phyloP scores from a whole-genome alignment of 495 filamentous ascomycete genomes.

The Echria macrotheca region DNA sequence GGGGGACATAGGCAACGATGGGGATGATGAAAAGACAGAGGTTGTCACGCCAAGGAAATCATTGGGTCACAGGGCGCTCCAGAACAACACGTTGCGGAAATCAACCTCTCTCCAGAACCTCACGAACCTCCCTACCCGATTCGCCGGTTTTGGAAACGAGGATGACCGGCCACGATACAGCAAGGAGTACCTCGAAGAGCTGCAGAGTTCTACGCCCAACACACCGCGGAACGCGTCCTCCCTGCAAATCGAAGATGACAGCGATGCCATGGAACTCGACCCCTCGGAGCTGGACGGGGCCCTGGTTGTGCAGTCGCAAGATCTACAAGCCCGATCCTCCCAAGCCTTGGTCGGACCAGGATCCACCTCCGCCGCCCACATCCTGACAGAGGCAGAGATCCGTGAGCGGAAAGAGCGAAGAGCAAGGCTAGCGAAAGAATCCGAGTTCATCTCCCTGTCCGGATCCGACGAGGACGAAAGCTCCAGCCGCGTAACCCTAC shows the following conservation, averaged over 20 bases:
- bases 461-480: conserved; percentile 43
- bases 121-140: conserved; percentile 50
- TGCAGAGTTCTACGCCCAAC: conserved; percentile 75
- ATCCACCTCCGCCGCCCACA: conserved; percentile 12
- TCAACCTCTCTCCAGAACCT: conserved; percentile 26
- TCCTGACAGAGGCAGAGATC: conserved; percentile 86
- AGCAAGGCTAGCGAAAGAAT: conserved; percentile 67
- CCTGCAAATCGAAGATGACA: conserved; percentile 18
- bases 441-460: conserved; percentile 71
- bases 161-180: conserved; percentile 76
- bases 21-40: conserved; percentile 35
- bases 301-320: conserved; percentile 54
- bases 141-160: conserved; percentile 56
- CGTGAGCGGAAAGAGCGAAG: conserved; percentile 86
- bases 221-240: conserved; percentile 57
- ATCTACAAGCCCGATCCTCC: conserved; percentile 16
- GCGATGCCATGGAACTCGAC: conserved; percentile 43
- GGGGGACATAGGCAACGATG: no score
- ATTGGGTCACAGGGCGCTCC: conserved; percentile 63
- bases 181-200: conserved; percentile 77
- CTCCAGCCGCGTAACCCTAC: conserved; percentile 30
- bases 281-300: conserved; percentile 52
- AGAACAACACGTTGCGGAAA: conserved; percentile 60
- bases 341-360: conserved; percentile 2
- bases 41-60: conserved; percentile 58